Evolutionary conservation across 2,329 filamentous ascomycete genomes (phyloP).

Genomic region (Aspergillus sp.): DNA sequence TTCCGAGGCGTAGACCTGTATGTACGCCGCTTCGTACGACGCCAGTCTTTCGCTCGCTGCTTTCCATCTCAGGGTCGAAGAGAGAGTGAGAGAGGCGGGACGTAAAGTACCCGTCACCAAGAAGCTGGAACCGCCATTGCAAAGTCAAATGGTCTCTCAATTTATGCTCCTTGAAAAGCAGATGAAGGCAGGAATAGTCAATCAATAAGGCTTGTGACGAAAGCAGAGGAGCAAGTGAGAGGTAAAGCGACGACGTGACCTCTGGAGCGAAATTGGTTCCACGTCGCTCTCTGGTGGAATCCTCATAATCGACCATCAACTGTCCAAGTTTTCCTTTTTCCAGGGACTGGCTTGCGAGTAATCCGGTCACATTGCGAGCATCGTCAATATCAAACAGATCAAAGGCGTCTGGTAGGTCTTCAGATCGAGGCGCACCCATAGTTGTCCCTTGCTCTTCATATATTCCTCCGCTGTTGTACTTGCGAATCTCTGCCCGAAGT

Average conservation of each 20-base stretch:
- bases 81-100: slow-evolving; percentile 79
- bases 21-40: slow-evolving; percentile 69
- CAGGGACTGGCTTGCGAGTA: slow-evolving; percentile 31
- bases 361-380: slow-evolving; percentile 27
- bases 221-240: slow-evolving; percentile 78
- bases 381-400: slow-evolving; percentile 43
- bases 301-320: slow-evolving; percentile 33
- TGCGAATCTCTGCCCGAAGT: slow-evolving; percentile 44
- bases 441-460: slow-evolving; percentile 27
- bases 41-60: slow-evolving; percentile 73
- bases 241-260: slow-evolving; percentile 58
- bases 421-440: not conserved
- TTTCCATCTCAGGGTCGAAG: slow-evolving; percentile 81
- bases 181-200: slow-evolving; percentile 73
- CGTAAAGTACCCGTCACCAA: slow-evolving; percentile 84
- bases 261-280: slow-evolving; percentile 41
- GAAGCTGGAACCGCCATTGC: slow-evolving; percentile 79
- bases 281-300: slow-evolving; percentile 22
- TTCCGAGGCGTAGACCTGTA: slow-evolving; percentile 84
- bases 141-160: slow-evolving; percentile 73
- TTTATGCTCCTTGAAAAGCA: slow-evolving; percentile 76
- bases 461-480: slow-evolving; percentile 37
- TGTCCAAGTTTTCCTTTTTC: slow-evolving; percentile 35
- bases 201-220: slow-evolving; percentile 75
- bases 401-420: slow-evolving; percentile 31